Evolutionary conservation across 352 stramenopile genomes (phyloP), one percentile per base, ranked within the genome.

Genomic region (Blastocystis sp.): DNA sequence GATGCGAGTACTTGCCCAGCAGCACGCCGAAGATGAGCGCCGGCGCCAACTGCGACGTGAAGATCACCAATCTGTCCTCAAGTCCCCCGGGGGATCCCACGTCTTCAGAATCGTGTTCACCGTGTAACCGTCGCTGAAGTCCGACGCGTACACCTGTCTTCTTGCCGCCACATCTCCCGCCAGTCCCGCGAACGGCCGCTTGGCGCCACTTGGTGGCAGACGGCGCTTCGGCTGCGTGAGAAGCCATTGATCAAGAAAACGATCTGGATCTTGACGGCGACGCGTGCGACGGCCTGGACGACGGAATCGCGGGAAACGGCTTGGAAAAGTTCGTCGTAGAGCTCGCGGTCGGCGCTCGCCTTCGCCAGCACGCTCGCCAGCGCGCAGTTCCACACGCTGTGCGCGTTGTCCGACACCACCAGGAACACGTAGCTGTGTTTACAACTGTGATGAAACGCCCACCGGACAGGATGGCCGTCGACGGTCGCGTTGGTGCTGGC

Each of bases 91-190:
- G 27, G 4, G 42, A 0, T 44, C 3, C 7, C 38, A 78, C 67
- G 67, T 78, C 38, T 78, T 78, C 44, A 78, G 29, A 34, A 78
- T 78, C 14, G 67, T 78, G 38, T 78, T 78, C 27, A 78, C 40
- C 21, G 67, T 78, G 27, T 78, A 78, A 36, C 67, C 67, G 38
- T 78, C 67, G n/a, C 21, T 46, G 27, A 78, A 78, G 27, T 78
- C 67, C 46, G 67, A 78, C 0, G 6, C 46, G 24, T 78, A 78
- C 4, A 44, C n/a, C 16, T 32, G 9, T 21, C 34, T 56, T 59
- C 67, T 32, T 0, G 27, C 57, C 16, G 0, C 14, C 9, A 78
- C 21, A 59, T 78, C 67, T 46, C 49, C 27, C 27, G 40, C 27
- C 16, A 78, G 24, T 38, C 67, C 67, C 4, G 18, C 46, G 6